A percentile compares a stretch with the other conserved stretches of the same genome.
These are phyloP conservation scores for Colletotrichum musae DNA, from an alignment of 2,329 filamentous ascomycete genomes.

Conservation along the genomic window DNA sequence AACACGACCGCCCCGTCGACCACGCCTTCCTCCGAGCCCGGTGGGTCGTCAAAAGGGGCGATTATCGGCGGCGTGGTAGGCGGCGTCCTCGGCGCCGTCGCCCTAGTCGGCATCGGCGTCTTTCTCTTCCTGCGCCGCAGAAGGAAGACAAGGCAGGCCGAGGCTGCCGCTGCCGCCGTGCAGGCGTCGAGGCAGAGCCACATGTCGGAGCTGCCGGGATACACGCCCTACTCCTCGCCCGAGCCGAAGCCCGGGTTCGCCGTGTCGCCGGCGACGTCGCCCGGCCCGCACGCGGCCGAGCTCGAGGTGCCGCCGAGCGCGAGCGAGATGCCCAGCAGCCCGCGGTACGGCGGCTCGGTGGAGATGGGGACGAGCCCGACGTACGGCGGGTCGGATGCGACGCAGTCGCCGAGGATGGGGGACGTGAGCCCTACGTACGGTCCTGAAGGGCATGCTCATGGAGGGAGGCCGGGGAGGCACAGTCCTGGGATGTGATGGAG, in stretches of 20 bases:
- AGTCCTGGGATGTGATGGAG: neutral
- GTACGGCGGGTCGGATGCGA: slow-evolving; percentile 6
- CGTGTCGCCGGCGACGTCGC: neutral
- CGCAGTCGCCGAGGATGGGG: slow-evolving; percentile 10
- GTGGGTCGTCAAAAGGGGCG: neutral
- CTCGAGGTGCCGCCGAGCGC: slow-evolving; percentile 23
- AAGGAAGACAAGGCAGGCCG: neutral
- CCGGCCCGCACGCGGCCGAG: slow-evolving; percentile 14
- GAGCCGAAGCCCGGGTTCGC: slow-evolving; percentile 15
- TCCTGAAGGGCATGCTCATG: neutral
- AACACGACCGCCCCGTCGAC: neutral
- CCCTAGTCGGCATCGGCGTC: slow-evolving; percentile 2
- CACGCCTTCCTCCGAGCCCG: neutral
- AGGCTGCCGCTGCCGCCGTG: slow-evolving; percentile 16
- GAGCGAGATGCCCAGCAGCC: slow-evolving; percentile 35
- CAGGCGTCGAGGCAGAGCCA: slow-evolving; percentile 9
- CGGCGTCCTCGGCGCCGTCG: slow-evolving; percentile 11
- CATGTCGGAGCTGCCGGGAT: slow-evolving; percentile 24
- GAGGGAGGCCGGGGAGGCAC: neutral
- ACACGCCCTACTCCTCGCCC: slow-evolving; percentile 7
- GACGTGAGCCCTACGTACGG: slow-evolving; percentile 11
- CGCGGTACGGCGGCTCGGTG: slow-evolving; percentile 25
- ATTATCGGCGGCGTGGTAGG: slow-evolving; percentile 16
- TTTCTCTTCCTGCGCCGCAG: slow-evolving; percentile 1
- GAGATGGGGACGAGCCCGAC: slow-evolving; percentile 16